Percentiles rank a stretch among this genome's conserved stretches.
Evolutionary conservation across 306 rosid genomes (phyloP).

Genomic region (Coriaria nepalensis): DNA sequence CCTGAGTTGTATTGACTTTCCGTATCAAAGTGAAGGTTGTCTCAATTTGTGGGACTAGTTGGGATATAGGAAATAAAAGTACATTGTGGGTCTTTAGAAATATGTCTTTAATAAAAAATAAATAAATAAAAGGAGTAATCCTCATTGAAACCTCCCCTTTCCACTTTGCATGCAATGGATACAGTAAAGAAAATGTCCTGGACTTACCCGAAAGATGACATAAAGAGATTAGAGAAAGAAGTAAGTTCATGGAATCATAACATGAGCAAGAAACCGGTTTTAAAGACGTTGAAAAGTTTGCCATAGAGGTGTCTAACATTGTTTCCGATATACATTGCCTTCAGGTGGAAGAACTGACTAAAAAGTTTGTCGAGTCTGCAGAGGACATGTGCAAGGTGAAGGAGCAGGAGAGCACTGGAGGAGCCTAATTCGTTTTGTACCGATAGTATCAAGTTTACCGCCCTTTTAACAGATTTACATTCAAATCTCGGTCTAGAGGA

Average conservation of each 20-base stretch:
- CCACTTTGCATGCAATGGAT: constrained; percentile 63
- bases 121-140: too few relatives aligned
- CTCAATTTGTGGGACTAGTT: too few relatives aligned
- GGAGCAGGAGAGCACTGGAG: constrained; percentile 68
- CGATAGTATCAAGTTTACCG: too few relatives aligned
- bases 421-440: constrained; percentile 6
- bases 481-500: too few relatives aligned
- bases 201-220: constrained; percentile 68
- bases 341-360: constrained; percentile 82
- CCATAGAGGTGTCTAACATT: neutral
- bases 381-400: constrained; percentile 78
- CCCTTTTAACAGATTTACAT: too few relatives aligned
- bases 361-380: constrained; percentile 59
- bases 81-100: too few relatives aligned
- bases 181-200: constrained; percentile 55
- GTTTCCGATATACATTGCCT: constrained; percentile 14
- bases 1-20: too few relatives aligned
- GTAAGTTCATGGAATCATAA: constrained; percentile 26
- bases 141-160: too few relatives aligned
- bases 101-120: too few relatives aligned
- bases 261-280: neutral
- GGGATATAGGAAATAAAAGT: too few relatives aligned
- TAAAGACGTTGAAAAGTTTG: neutral
- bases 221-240: constrained; percentile 84
- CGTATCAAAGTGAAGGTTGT: too few relatives aligned